These are phyloP conservation scores for Cryptococcus sp. DNA, from an alignment of 1,284 basidiomycete species.

Conservation along the genomic window DNA sequence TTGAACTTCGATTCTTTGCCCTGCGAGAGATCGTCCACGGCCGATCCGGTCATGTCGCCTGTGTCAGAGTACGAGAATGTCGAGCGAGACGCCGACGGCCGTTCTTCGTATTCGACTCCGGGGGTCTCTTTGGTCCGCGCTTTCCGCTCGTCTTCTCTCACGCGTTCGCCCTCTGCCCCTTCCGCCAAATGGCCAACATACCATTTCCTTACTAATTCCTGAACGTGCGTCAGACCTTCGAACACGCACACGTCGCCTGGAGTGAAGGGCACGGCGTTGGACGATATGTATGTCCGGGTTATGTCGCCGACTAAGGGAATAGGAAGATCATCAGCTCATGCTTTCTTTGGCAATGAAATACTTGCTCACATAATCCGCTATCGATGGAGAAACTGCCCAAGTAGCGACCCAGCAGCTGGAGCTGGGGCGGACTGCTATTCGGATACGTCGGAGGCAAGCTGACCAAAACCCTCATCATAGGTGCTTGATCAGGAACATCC, in stretches of 20 bases:
- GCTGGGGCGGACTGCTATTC: constrained; percentile 67
- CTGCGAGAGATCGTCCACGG: not conserved
- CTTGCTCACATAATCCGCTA: constrained; percentile 45
- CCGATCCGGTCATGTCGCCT: not conserved
- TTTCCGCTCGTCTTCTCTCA: constrained; percentile 61
- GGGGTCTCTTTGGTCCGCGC: not conserved
- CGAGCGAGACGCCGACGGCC: not conserved
- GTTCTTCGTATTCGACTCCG: not conserved
- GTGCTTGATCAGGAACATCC: constrained; percentile 35
- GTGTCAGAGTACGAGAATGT: constrained; percentile 2
- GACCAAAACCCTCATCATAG: constrained; percentile 64
- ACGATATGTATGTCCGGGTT: constrained; percentile 77
- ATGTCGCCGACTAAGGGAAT: constrained; percentile 63
- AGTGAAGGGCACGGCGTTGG: constrained; percentile 70
- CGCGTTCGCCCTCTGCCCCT: constrained; percentile 61
- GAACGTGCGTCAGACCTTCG: constrained; percentile 78
- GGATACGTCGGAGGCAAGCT: constrained; percentile 76
- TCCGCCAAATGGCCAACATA: constrained; percentile 65
- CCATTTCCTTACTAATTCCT: constrained; percentile 69
- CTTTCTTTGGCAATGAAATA: not conserved
- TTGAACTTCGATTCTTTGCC: constrained; percentile 56
- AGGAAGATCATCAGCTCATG: not conserved
- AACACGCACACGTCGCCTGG: constrained; percentile 79
- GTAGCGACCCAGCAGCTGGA: constrained; percentile 82
- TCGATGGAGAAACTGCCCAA: constrained; percentile 65